A percentile compares a stretch with the other conserved stretches of the same genome.
These are phyloP conservation scores for Candida saitoana DNA, from an alignment of 805 yeast species.

Conservation along the genomic window DNA sequence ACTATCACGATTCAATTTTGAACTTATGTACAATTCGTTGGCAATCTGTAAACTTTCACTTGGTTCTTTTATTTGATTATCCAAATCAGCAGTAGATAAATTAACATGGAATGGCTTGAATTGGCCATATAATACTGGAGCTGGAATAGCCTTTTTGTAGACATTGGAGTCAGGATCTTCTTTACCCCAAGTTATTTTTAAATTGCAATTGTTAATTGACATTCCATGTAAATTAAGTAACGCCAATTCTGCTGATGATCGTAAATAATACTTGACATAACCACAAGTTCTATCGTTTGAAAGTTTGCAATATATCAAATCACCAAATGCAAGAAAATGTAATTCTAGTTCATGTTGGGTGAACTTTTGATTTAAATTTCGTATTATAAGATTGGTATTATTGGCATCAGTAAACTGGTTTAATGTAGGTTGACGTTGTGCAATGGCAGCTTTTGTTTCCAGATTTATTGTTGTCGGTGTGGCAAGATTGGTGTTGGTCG, in stretches of 20 bases:
- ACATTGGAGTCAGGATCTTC: conserved; percentile 13
- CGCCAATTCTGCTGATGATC: conserved; percentile 37
- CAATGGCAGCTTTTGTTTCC: conserved; percentile 17
- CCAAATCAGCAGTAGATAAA: conserved; percentile 6
- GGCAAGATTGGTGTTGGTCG: conserved; percentile 20
- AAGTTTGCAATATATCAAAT: conserved; percentile 23
- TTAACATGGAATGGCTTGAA: conserved; percentile 11
- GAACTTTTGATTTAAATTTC: conserved; percentile 57
- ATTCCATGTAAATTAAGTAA: conserved; percentile 29
- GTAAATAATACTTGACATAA: conserved; percentile 22
- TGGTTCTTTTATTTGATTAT: conserved; percentile 12
- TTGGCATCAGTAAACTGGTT: conserved; percentile 73
- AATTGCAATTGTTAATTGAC: conserved; percentile 23
- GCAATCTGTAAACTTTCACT: conserved; percentile 14
- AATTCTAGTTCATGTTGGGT: conserved; percentile 59
- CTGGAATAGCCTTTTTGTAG: conserved; percentile 11
- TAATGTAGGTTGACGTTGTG: conserved; percentile 50
- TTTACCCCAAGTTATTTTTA: conserved; percentile 31
- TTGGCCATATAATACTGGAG: conserved; percentile 19
- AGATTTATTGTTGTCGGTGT: conserved; percentile 13
- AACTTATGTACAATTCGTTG: conserved; percentile 16
- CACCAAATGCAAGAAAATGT: conserved; percentile 65
- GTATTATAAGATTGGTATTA: conserved; percentile 72
- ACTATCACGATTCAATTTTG: conserved; percentile 11
- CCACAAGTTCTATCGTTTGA: conserved; percentile 20